A percentile compares a stretch with the other conserved stretches of the same genome.
Evolutionary conservation across 768 basidiomycete genomes (phyloP).

Genomic region (Mycena albidolilacea): DNA sequence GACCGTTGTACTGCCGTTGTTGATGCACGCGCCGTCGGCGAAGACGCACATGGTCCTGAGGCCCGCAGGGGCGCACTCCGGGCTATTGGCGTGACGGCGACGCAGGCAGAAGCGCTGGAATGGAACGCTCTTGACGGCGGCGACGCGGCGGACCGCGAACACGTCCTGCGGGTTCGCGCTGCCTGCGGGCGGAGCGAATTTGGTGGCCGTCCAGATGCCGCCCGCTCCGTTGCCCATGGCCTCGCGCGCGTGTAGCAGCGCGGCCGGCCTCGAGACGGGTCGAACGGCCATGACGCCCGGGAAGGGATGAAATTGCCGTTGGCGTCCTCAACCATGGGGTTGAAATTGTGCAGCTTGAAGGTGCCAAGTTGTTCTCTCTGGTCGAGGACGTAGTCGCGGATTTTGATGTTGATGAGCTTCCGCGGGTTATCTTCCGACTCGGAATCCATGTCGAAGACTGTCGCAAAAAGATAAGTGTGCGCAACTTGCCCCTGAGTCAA

Average conservation of each 20-base stretch:
- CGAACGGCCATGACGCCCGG: constrained; percentile 14
- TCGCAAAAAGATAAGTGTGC: too few species aligned
- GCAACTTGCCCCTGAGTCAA: too few species aligned
- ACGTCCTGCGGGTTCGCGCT: constrained; percentile 19
- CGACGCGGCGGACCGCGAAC: background rate
- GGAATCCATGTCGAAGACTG: too few species aligned
- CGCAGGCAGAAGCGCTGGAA: constrained; percentile 28
- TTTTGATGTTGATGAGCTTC: too few species aligned
- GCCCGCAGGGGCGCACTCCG: too few species aligned
- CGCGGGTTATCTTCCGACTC: too few species aligned
- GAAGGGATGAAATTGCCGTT: constrained; percentile 14
- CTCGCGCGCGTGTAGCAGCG: constrained; percentile 8
- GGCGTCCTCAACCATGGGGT: constrained; percentile 1
- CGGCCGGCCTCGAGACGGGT: constrained; percentile 16
- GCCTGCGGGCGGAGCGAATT: constrained; percentile 20
- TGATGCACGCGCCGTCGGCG: constrained; percentile 32
- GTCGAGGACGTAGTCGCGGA: too few species aligned
- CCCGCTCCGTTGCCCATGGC: constrained; percentile 24
- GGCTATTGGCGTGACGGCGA: background rate
- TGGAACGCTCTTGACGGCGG: too few species aligned
- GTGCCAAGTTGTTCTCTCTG: background rate
- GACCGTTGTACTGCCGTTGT: constrained; percentile 6
- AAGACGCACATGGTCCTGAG: constrained; percentile 31
- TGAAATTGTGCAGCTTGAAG: constrained; percentile 22
- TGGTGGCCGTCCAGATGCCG: constrained; percentile 31